Evolutionary conservation across 2,329 filamentous ascomycete species (phyloP).

Genomic region (Dendryphion nanum): DNA sequence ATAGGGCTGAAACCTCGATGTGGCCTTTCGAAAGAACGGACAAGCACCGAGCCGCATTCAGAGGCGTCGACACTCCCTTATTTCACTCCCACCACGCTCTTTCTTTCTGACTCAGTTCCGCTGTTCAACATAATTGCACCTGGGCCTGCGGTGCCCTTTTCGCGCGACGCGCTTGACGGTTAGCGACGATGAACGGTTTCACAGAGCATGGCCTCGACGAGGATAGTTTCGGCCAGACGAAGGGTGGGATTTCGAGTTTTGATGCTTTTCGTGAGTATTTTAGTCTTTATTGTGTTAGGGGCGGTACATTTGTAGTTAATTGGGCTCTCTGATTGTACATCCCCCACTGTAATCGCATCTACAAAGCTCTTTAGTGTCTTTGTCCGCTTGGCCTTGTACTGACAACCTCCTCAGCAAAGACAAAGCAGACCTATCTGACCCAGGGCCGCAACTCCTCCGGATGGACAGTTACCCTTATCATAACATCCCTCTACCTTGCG

Average conservation of each 20-base stretch:
- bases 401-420: conserved; percentile 70
- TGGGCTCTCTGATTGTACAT: too few species aligned
- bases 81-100: conserved; percentile 6
- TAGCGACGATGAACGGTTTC: conserved; percentile 74
- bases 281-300: too few species aligned
- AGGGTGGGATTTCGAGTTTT: conserved; percentile 70
- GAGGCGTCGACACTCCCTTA: conserved; percentile 1
- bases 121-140: not conserved
- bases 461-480: conserved; percentile 82
- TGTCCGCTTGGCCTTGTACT: too few species aligned
- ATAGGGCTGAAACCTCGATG: conserved; percentile 30
- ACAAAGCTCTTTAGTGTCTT: too few species aligned
- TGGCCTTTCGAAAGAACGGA: conserved; percentile 29
- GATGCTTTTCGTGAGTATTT: conserved; percentile 85
- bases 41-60: conserved; percentile 15
- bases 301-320: conserved; percentile 4
- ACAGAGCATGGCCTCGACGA: conserved; percentile 67
- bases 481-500: conserved; percentile 72
- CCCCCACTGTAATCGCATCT: too few species aligned
- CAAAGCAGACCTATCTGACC: conserved; percentile 88
- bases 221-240: conserved; percentile 74
- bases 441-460: conserved; percentile 84
- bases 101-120: conserved; percentile 3
- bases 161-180: conserved; percentile 2
- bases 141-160: conserved; percentile 4